Conservation (phyloP, 208 protist genomes). For the Histomonas meleagridis region DNA sequence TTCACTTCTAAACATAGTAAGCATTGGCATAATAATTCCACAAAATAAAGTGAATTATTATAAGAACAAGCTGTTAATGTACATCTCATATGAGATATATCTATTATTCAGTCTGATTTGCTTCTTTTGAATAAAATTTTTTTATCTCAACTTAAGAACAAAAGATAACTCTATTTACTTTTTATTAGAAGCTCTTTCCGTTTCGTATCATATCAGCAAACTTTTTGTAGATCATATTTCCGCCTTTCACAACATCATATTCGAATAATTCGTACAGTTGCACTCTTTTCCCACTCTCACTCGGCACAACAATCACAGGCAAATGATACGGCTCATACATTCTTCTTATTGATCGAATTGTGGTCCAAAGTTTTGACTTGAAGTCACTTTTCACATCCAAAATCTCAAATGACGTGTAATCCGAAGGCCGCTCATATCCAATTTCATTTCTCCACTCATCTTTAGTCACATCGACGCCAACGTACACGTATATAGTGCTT, state of each 20-base stretch:
- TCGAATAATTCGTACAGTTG: neutral
- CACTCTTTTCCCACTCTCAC: neutral
- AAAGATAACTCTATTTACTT: too few relatives aligned
- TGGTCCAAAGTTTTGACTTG: neutral
- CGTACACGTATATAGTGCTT: neutral
- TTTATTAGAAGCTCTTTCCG: too few relatives aligned
- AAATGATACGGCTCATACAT: neutral
- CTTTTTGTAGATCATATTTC: neutral
- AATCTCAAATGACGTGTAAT: neutral
- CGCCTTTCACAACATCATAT: neutral
- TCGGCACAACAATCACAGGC: neutral
- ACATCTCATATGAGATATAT: too few relatives aligned
- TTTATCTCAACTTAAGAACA: too few relatives aligned
- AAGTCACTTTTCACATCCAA: neutral
- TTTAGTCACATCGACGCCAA: neutral
- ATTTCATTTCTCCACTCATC: neutral
- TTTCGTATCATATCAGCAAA: neutral
- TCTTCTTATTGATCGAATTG: neutral
- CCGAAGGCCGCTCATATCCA: neutral
- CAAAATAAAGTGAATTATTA: too few relatives aligned
- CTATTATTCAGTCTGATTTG: too few relatives aligned
- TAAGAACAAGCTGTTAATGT: too few relatives aligned
- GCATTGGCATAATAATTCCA: too few relatives aligned
- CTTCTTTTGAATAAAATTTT: too few relatives aligned
- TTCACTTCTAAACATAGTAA: too few relatives aligned